Evolutionary conservation across 2,329 filamentous ascomycete genomes (phyloP), one percentile per base, ranked within the genome.

Genomic region (Fusarium fracticaudum): DNA sequence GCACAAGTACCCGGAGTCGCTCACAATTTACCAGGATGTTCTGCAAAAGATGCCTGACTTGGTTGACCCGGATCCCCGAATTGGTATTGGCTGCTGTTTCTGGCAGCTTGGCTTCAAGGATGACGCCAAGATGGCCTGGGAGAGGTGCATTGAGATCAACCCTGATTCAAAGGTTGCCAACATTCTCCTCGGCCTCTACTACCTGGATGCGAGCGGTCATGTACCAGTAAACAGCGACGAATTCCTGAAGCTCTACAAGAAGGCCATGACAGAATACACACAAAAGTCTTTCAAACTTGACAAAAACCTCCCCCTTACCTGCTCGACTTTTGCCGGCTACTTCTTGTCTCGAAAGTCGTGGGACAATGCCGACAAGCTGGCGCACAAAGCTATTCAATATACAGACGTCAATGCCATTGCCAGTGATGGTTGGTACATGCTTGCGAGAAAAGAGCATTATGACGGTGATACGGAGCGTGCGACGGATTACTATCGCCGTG

Each of bases 31-130:
- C 81, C 96, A 99, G 84, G 93, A 94, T 68, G 94, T 95, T 22
- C 85, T 99, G 58, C 88, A 91, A 77, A 95, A 93, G 82, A 95
- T 95, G 86, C 96, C 96, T 5, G 91, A 94, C 75, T 87, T 98
- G 79, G 90, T 93, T 47, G 96, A 99, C 79, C 96, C 96, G 1
- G 96, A 99, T 82, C 97, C 96, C 76, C 91, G 97, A 77, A 96
- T 99, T 76, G 96, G 96, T 63, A 96, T 99, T 79, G 96, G 96
- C 51, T 96, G 94, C 83, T 99, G 96, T 85, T 92, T 98, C 82
- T 99, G 97, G 96, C 94, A 98, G 82, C 87, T 99, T 35, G 95
- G 95, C 17, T 95, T 94, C 86, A 98, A 97, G 82, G 94, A 97
- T 40, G 94, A 98, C 78, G 96, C 97, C 13, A 96, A 94, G 80